These are phyloP conservation scores for Seiridium cupressi DNA, from an alignment of 2,329 filamentous ascomycete species.

Conservation along the genomic window DNA sequence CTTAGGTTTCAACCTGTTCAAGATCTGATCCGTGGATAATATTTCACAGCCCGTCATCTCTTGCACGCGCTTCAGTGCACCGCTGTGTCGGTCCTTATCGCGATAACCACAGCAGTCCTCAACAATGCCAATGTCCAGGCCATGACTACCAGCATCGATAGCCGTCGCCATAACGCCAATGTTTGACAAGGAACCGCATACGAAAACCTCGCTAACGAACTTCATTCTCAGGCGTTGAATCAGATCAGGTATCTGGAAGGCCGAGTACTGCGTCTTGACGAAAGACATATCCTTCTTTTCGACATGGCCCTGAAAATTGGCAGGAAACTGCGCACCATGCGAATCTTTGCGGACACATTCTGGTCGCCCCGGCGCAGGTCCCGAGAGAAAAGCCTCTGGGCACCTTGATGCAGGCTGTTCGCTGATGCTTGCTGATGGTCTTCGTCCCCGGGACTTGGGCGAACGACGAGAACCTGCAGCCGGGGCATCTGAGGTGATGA, in stretches of 20 bases:
- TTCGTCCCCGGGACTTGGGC: conserved; percentile 18
- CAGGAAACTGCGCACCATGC: conserved; percentile 43
- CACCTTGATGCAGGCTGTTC: conserved; percentile 15
- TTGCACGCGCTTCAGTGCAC: conserved; percentile 68
- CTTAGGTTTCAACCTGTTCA: conserved; percentile 32
- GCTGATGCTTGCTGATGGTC: conserved; percentile 23
- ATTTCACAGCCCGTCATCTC: conserved; percentile 73
- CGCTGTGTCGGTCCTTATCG: conserved; percentile 64
- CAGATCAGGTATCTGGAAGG: conserved; percentile 73
- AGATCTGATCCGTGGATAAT: conserved; percentile 58
- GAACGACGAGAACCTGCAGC: conserved; percentile 9
- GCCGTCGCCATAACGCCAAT: conserved; percentile 89
- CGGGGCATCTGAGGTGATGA: conserved; percentile 39
- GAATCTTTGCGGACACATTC: conserved; percentile 44
- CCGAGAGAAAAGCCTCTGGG: conserved; percentile 39
- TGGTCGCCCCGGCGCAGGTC: conserved; percentile 27
- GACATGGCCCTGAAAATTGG: conserved; percentile 38
- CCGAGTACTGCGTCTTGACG: conserved; percentile 82
- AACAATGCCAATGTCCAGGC: conserved; percentile 80
- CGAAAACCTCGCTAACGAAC: conserved; percentile 84
- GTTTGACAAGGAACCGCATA: conserved; percentile 85
- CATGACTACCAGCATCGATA: conserved; percentile 84
- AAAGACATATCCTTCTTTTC: conserved; percentile 50
- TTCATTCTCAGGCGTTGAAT: conserved; percentile 78
- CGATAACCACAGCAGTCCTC: conserved; percentile 88